Base-by-base conservation (phyloP, 2,329 filamentous ascomycete genomes). In the Clonostachys chloroleuca region DNA sequence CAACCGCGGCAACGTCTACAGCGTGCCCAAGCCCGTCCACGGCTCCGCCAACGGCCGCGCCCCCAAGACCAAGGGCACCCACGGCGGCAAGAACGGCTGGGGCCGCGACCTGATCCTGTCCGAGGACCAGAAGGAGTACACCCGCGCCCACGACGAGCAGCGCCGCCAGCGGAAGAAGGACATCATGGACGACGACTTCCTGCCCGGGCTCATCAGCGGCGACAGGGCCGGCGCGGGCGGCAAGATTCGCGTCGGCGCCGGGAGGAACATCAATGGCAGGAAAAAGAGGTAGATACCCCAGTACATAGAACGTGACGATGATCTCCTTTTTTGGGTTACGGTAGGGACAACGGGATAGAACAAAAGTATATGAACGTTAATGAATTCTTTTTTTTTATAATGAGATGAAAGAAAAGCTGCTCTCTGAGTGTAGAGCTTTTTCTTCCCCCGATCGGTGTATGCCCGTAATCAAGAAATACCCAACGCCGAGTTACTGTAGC, bases 91-190 rank as follows among this genome's bases (percentile, higher is more conserved):
- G 68, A 82, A 84, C 40, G 90, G 90, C 14, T 97, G 94, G 89
- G 92, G 92, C 10, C 78, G 80, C 39, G 83, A 86, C 35, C 71
- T 99, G 54, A 89, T 99, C 46, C 71, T 99, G 10, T 84, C 91
- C 1, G 92, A 96, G 69, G 94, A 99, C 64, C 94, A 99, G 74
- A 96, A 95, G 72, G 94, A 99, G 72, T 97, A 88, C 65, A 65
- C 80, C 40, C 74, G 78, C 53, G 84, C 84, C 46, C 64, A 80
- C 14, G 78, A 77, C 4, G 78, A 84, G 55, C 80, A 87, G 61
- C 80, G 78, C 57, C 81, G 86, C 57, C 73, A 72, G 46, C 85
- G 84, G 60, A 82, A 88, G 63, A 84, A 82, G 60, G 90, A 96
- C 67, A 69, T 96, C 48, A 95, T 97, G 92, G 92, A 97, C 61